phyloP scores from a whole-genome alignment of 2,329 filamentous ascomycete species.

The Plenodomus lindquistii region DNA sequence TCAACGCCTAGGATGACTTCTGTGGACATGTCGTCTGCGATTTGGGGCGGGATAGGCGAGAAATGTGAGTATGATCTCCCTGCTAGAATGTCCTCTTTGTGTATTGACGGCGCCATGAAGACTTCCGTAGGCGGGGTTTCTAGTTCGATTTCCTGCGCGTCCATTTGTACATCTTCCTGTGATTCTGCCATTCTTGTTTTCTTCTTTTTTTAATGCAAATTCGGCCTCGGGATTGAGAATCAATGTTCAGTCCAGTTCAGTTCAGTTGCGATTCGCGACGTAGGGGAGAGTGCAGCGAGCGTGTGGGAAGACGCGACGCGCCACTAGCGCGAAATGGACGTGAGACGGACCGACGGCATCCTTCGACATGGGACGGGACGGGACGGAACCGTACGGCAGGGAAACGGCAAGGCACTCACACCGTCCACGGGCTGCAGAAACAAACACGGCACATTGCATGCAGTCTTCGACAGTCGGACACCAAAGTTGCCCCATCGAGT shows the following conservation, averaged over 20 bases:
- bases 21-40: conserved; percentile 50
- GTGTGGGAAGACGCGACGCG: conserved; percentile 20
- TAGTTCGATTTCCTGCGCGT: conserved; percentile 39
- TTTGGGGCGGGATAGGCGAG: conserved; percentile 48
- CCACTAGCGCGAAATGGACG: no score
- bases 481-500: conserved; percentile 17
- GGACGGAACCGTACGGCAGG: conserved; percentile 2
- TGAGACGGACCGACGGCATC: background rate
- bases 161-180: conserved; percentile 38
- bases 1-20: conserved; percentile 86
- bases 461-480: conserved; percentile 15
- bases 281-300: conserved; percentile 8
- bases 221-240: no score
- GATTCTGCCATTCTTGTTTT: conserved; percentile 39
- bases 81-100: conserved; percentile 42
- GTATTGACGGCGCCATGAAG: conserved; percentile 55
- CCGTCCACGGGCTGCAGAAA: background rate
- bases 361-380: conserved; percentile 1
- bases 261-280: background rate
- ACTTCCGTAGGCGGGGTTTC: conserved; percentile 44
- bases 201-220: no score
- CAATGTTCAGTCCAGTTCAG: no score
- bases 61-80: conserved; percentile 55
- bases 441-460: conserved; percentile 28
- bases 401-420: conserved; percentile 8